A percentile compares a stretch with the other conserved stretches of the same genome.
Conservation (phyloP, 257 asterid genomes). For the Capsicum rhomboideum region DNA sequence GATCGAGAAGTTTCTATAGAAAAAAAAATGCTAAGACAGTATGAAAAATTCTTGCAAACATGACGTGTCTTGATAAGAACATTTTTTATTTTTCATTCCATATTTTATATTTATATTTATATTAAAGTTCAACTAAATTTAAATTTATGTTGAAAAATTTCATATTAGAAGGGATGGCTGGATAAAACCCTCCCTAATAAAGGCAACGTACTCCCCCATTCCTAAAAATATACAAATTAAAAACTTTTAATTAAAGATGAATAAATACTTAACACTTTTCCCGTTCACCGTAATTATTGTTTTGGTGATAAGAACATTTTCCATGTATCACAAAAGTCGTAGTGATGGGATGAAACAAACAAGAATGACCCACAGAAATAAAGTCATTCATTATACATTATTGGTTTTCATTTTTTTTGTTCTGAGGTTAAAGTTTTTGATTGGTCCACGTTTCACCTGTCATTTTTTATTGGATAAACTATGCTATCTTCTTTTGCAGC, state of each 20-base stretch:
- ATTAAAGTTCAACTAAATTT: not conserved
- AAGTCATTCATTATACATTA: not conserved
- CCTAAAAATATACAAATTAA: too few relatives aligned
- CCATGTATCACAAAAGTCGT: not conserved
- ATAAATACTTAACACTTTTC: rapidly evolving
- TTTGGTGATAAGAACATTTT: not conserved
- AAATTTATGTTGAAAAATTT: rapidly evolving
- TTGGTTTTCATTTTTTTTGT: not conserved
- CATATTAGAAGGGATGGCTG: too few relatives aligned
- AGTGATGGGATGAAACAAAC: not conserved
- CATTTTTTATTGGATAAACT: not conserved
- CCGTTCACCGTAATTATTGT: not conserved
- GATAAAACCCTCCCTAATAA: too few relatives aligned
- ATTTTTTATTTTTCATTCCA: not conserved
- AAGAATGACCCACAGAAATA: not conserved
- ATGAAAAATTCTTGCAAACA: not conserved
- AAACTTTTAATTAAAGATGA: not conserved
- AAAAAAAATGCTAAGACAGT: not conserved
- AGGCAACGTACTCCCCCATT: too few relatives aligned
- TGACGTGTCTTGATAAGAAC: slow-evolving; percentile 5
- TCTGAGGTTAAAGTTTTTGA: not conserved
- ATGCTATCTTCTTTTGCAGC: not conserved
- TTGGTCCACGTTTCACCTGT: not conserved
- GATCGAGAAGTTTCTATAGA: not conserved
- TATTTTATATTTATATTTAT: too few relatives aligned